Base-by-base conservation (phyloP, 768 basidiomycete species). In the Suillus subaureus region DNA sequence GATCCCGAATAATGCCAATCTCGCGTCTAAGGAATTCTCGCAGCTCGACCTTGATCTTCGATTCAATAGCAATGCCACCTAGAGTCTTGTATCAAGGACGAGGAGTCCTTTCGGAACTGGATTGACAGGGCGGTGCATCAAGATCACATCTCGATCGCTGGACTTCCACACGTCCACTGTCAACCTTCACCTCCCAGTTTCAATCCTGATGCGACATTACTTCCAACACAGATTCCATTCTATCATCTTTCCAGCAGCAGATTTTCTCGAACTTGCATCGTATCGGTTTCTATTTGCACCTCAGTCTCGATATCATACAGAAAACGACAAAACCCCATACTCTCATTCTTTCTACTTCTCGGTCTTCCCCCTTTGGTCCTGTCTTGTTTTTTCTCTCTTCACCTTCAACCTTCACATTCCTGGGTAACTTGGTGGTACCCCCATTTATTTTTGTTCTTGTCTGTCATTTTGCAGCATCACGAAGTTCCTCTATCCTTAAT, bases 271-370 rank as follows among this genome's bases (percentile, higher is more conserved):
- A 31, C 54, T 35, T 55, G 54, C 33, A 55, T n/a, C 54, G 31
- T 33, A 21, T 33, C 21, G 21, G 21, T 33, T 55, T 35, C 33
- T 35, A 55, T 55, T 35, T 35, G 33, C 54, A 33, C 12, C 31
- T 33, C 31, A n/a, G 9, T 55, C 21, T 55, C 33, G 31, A 55
- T 55, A 33, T 33, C 21, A 21, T 16, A 54, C 31, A 35, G 35
- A 55, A 55, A 55, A 33, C 54, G 52, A 55, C 54, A 55, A 55
- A 55, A 55, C 54, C 21, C 54, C 33, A 55, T 31, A 54, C 21
- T 55, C 12, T 33, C 21, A 3, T 55, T 55, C 31, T 21, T 55
- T 31, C 54, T 33, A 21, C n/a, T 6, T 12, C 18, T 33, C 33
- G 18, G 18, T 33, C 18, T 54, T 54, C 16, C 16, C n/a, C 31